Base-by-base conservation (phyloP, 176 grass and related monocot genomes). In the Hsuehochloa calcarea region DNA sequence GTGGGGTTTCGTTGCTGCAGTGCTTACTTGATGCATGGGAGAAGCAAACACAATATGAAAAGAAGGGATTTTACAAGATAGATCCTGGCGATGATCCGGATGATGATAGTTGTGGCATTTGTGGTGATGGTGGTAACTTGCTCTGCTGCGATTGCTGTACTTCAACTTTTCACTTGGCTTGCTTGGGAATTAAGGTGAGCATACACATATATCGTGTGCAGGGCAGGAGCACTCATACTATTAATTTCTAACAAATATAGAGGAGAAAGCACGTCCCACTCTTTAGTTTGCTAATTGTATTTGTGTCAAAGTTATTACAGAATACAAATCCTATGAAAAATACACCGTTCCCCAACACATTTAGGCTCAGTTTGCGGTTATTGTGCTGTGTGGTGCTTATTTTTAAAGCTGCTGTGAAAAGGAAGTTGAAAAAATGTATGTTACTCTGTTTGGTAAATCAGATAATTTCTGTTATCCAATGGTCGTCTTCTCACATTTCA, bases 121-220 rank as follows among this genome's bases (percentile, higher is more conserved):
- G 96, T 82, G 91, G 91, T 55, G 96, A 98, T 86, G 96, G 96
- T 74, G 96, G 96, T 55, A 84, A 92, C 75, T 90, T 98, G 85
- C 74, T 98, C 65, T 95, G 93, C 73, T 98, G 96, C 22, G 96
- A 98, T 85, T 41, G 37, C 45, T 98, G 96, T 71, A 72, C 96
- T 56, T 98, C 96, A 67, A 95, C 96, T 60, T 98, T 95, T 86
- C 96, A 98, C 84, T 79, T 92, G 88, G 68, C 70, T 86, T 98
- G 96, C 50, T 92, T 98, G 71, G 93, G 88, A 70, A 93, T 98
- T 63, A 52, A 98, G 93, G 96, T 98, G 72, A 65, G 16, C 78
- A 83, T 72, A 58, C 13, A 80, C 62, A 70, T 72, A 76, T 66
- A 52, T 66, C 52, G 35, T 88, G 13, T 76, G 46, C 20, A 55